A percentile compares a stretch with the other conserved stretches of the same genome.
Evolutionary conservation across 176 grass and related monocot genomes (phyloP).

Genomic region (Oryza officinalis): DNA sequence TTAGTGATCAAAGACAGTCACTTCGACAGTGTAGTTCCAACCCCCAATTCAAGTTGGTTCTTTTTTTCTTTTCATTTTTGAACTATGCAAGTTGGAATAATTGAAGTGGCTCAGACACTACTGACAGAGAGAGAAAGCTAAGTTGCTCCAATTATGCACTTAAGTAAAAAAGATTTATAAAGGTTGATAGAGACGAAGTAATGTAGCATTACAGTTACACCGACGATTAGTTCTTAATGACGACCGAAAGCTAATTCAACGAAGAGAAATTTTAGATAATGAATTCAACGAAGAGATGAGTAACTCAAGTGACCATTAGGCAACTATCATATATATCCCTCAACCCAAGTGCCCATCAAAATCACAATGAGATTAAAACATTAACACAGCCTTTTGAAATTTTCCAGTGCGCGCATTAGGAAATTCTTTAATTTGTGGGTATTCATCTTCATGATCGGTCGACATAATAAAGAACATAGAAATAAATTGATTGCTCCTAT

Average conservation of each 20-base stretch:
- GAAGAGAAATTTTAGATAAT: no score
- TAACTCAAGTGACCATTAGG: background rate
- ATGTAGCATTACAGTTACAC: slow-evolving; percentile 31
- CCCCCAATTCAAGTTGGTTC: background rate
- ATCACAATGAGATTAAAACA: background rate
- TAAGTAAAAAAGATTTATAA: slow-evolving; percentile 34
- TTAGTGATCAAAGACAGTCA: background rate
- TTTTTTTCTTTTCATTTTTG: background rate
- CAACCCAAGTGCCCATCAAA: background rate
- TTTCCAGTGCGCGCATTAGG: background rate
- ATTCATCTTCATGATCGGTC: background rate
- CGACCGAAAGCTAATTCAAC: slow-evolving; percentile 23
- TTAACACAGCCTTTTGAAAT: background rate
- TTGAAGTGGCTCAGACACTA: slow-evolving; percentile 34
- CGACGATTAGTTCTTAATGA: slow-evolving; percentile 24
- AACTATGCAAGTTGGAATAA: background rate
- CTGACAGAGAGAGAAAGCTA: slow-evolving; percentile 13
- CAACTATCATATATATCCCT: background rate
- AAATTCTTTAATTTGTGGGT: background rate
- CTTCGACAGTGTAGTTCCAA: background rate
- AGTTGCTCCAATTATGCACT: slow-evolving; percentile 42
- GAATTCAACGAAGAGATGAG: background rate
- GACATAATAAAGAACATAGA: background rate
- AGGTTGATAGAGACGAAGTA: slow-evolving; percentile 21
- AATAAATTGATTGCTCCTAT: background rate